These are phyloP conservation scores for Ilex asprella DNA, from an alignment of 257 asterid genomes.

Conservation along the genomic window DNA sequence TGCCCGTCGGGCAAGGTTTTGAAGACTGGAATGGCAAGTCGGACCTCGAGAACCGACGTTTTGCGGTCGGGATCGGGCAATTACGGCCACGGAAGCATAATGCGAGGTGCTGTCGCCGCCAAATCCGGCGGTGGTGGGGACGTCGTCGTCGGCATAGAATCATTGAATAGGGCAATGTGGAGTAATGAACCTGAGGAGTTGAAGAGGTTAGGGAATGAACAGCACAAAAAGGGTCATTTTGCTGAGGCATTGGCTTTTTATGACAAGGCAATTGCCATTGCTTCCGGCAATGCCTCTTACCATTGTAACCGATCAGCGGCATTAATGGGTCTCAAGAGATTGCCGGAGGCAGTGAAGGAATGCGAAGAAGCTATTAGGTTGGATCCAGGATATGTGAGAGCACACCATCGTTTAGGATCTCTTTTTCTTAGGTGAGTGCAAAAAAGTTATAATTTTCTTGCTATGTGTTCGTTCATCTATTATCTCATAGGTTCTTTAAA, in stretches of 20 bases:
- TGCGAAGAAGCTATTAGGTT: conserved; percentile 3
- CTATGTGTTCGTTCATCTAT: background rate
- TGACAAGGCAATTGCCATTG: background rate
- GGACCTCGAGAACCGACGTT: conserved; percentile 33
- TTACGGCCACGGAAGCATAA: conserved; percentile 70
- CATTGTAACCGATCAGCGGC: conserved; percentile 1
- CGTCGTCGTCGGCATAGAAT: background rate
- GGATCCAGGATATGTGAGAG: conserved; percentile 4
- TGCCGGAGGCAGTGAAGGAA: background rate
- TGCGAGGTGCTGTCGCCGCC: conserved; percentile 36
- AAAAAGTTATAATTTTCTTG: background rate
- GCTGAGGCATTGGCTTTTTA: background rate
- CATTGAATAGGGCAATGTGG: background rate
- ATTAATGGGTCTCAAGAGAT: background rate
- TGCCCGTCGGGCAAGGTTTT: conserved; percentile 58
- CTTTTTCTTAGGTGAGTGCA: background rate
- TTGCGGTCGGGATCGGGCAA: conserved; percentile 43
- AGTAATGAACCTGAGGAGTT: conserved; percentile 1
- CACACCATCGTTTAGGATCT: conserved; percentile 1
- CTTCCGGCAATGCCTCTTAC: background rate
- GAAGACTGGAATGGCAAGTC: conserved; percentile 46
- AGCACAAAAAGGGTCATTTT: conserved; percentile 1
- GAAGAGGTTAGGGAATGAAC: background rate
- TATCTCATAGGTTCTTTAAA: background rate
- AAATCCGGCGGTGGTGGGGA: conserved; percentile 16